Base-by-base conservation (phyloP, 2,329 filamentous ascomycete species). In the Penicillium sp. region DNA sequence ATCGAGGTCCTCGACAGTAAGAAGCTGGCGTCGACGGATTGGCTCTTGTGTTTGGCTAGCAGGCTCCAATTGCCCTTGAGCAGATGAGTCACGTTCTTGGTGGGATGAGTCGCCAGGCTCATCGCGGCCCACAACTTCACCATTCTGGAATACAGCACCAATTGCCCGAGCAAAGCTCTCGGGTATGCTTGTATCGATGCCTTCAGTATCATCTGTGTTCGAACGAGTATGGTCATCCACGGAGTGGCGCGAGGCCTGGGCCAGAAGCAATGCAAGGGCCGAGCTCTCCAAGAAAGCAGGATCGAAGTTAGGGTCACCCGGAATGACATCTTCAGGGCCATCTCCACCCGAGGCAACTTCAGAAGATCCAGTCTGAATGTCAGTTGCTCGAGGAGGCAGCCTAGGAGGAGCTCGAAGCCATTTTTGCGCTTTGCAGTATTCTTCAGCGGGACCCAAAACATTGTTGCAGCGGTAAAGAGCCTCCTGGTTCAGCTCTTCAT, bases 381-480 rank as follows among this genome's bases (percentile, higher is more conserved):
- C 88, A 55, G 80, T 79, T 1, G 80, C 69, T 0, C 89, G 89
- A 13, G 93, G 84, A 3, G 88, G 87, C 61, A 90, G 85, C 42
- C 89, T 83, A 6, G 81, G 76, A 24, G 87, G 84, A 52, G 83
- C 81, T 52, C 83, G 73, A 44, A 85, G 81, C 54, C 81, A 79
- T 47, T 74, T 78, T 58, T 90, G 84, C 14, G 87, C 84, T 55
- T 79, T 80, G 69, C 90, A 95, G 71, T 98, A 98, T 55, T 95
- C 90, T 33, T 81, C 79, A 7, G 91, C 87, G 26, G 80, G 76
- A 2, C 77, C 71, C 4, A 75, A 66, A 52, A 83, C 83, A 55
- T 91, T 90, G 67, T 91, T 89, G 66, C 90, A 90, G 54, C 93
- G 87, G 72, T 91, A 97, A 0, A 95, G 78, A 29, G 90, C 92